Base-by-base conservation (phyloP, 1,284 basidiomycete genomes). In the Sporisorium iseilematis-ciliati region DNA sequence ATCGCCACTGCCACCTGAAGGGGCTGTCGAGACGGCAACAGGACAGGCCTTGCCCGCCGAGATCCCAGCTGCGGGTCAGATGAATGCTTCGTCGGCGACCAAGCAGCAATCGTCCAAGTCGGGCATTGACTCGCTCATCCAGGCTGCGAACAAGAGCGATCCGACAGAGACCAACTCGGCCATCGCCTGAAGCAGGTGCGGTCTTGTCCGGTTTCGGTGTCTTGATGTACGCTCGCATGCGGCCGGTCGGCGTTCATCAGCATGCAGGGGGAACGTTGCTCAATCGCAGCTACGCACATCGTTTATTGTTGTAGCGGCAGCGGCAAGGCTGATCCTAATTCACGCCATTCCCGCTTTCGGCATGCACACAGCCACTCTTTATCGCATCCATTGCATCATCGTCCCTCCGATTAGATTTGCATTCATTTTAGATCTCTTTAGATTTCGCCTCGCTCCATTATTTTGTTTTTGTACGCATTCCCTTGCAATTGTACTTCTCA, bases 81-180 rank as follows among this genome's bases (percentile, higher is more conserved):
- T 69, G 66, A 65, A 69, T 11, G 72, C 66, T 0, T 49, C 58
- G 1, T 75, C 72, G 31, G 72, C 72, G 29, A 63, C 65, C 29
- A 75, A 69, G 48, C 72, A 75, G 63, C 72, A 75, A 49, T 59
- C 53, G 7, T 59, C 72, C 38, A 69, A 53, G 65, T 38, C 66
- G 1, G 72, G 72, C 14, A 53, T 58, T 29, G 72, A 75, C 25
- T 75, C 72, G 57, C 46, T 75, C 33, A 21, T 75, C 38, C 72
- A 75, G 42, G 48, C 65, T 26, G 59, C 66, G 0, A 62, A 60
- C 23, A 33, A 57, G 7, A 53, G 49, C 21, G 72, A 75, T 38
- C 72, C 66, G 21, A 69, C 62, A 29, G 63, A 69, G 21, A 59
- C 50, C 38, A 62, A 42, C n/a, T 69, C 65, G 41, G 66, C 66